Evolutionary conservation across 2,329 filamentous ascomycete genomes (phyloP), one percentile per base, ranked within the genome.

Genomic region (Juglanconis sp.): DNA sequence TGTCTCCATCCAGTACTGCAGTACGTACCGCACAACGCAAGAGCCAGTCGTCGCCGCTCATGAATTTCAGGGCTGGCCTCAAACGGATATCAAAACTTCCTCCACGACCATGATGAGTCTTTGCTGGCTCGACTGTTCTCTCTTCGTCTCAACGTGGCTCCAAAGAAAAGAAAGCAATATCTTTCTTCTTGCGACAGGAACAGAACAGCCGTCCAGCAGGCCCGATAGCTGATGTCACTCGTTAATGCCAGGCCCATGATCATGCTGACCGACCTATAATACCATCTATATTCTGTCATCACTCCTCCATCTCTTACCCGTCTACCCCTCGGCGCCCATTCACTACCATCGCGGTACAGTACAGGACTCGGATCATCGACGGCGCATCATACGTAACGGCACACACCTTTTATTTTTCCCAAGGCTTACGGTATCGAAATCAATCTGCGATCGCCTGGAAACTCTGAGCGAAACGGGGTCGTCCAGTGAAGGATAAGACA

Each of bases 251-350:
- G 52, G 57, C 48, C 53, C 42, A 60, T 50, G 36, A 53, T 56
- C 53, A 56, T 62, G 56, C 60, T 60, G 40, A 48, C 53, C 57
- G 31, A 35, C 40, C 60, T 62, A 60, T 62, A 60, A 62, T 50
- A 32, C 59, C 42, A 31, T 53, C 44, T 47, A 49, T 50, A 59
- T 56, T 49, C 13, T 48, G 35, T 40, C 47, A 57, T 38, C 47
- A 56, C 36, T 51, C 31, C 32, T 57, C 36, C 49, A 17, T 31
- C 34, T 52, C 15, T 38, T 49, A 58, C 35, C 46, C 56, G 35
- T 40, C 53, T 42, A 38, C 42, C 51, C 49, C 32, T 17, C 42
- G 35, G 5, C 17, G 10, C 31, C 42, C 53, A 32, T 50, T 47
- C 49, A 38, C 42, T 11, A 10, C 17, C 24, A 32, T 55, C 31